Evolutionary conservation across 441 rosid genomes (phyloP).

Genomic region (Codiaeum variegatum): DNA sequence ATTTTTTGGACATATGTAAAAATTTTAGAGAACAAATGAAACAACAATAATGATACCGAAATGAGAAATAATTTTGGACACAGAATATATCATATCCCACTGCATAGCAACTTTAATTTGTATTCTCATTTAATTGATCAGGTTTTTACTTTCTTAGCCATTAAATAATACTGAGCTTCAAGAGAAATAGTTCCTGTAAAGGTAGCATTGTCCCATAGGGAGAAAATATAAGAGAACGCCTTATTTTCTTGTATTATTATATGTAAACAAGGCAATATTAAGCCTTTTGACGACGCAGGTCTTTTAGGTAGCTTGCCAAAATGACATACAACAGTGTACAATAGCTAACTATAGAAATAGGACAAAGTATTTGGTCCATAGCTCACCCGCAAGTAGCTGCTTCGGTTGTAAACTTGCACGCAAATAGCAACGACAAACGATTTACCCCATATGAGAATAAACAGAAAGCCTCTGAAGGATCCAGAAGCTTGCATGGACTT

Average conservation of each 20-base stretch:
- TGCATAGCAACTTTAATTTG: too few relatives aligned
- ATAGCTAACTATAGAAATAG: neutral
- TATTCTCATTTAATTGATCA: too few relatives aligned
- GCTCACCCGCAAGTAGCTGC: neutral
- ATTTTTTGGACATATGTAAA: too few relatives aligned
- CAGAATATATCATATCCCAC: too few relatives aligned
- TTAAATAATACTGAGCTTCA: too few relatives aligned
- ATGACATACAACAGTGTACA: slow-evolving; percentile 5
- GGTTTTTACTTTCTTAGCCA: too few relatives aligned
- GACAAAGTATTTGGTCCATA: neutral
- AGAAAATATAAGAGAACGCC: neutral
- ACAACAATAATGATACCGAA: too few relatives aligned
- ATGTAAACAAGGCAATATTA: neutral
- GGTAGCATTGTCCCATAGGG: neutral
- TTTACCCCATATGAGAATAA: neutral
- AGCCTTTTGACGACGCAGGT: neutral
- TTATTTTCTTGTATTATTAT: neutral
- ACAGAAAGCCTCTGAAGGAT: slow-evolving; percentile 4
- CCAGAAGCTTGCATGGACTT: neutral
- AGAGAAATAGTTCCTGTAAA: too few relatives aligned
- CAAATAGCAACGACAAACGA: slow-evolving; percentile 7
- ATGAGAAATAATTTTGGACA: too few relatives aligned
- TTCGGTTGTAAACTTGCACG: neutral
- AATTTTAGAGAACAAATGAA: too few relatives aligned
- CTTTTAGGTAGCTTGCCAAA: neutral